phyloP scores from a whole-genome alignment of 305 asterid species.

The Fraxinus greggii region DNA sequence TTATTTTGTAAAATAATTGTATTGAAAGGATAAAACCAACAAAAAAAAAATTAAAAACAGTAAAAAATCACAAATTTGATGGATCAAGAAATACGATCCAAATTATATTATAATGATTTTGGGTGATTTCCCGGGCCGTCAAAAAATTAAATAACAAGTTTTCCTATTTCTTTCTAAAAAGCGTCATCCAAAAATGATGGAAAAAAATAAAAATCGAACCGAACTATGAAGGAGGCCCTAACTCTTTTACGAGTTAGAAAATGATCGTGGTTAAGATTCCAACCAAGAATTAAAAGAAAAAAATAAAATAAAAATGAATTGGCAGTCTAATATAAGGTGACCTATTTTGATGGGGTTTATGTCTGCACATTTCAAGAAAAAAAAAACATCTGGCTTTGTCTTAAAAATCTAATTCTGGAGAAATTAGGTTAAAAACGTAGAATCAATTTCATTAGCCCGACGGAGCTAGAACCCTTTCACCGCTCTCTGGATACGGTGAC shows the following conservation, averaged over 20 bases:
- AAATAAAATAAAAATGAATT: no score
- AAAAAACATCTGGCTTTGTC: background rate
- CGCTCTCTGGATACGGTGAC: constrained; percentile 34
- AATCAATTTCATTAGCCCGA: constrained; percentile 12
- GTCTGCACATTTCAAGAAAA: background rate
- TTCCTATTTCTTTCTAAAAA: background rate
- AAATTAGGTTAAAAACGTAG: constrained; percentile 30
- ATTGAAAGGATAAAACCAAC: background rate
- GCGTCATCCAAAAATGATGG: no score
- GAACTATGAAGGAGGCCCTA: background rate
- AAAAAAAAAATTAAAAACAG: background rate
- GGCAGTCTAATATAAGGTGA: constrained; percentile 33
- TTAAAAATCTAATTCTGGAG: constrained; percentile 26
- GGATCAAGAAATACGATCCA: background rate
- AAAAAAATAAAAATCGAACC: no score
- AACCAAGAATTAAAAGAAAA: background rate
- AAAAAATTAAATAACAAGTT: no score
- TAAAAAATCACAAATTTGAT: background rate
- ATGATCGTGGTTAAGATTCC: background rate
- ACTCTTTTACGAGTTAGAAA: background rate
- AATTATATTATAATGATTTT: no score
- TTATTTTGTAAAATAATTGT: no score
- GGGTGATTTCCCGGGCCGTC: no score
- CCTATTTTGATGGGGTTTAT: background rate
- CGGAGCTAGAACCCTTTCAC: constrained; percentile 10